Evolutionary conservation across 495 filamentous ascomycete genomes (phyloP), one percentile per base, ranked within the genome.

Genomic region (Aspergillus heteromorphus): DNA sequence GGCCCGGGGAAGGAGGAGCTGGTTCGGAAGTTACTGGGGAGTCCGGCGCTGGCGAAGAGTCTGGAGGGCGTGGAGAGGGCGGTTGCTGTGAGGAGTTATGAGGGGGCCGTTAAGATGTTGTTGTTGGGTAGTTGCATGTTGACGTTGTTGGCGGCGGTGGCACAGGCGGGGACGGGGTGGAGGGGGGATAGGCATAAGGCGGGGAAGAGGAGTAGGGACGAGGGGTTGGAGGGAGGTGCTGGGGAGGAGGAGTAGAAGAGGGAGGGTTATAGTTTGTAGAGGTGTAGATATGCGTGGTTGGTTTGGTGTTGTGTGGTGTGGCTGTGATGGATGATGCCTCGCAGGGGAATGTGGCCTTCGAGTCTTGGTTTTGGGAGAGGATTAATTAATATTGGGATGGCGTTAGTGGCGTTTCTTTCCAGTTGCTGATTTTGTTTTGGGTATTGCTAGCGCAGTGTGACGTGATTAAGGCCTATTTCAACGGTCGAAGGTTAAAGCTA

Each of bases 81-180:
- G 3, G 70, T 89, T n/a, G 87, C 88, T 0, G 71, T 88, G 0
- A 48, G 65, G 11, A 83, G 82, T 2, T 91, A 91, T 60, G 77
- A 83, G 58, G 63, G 69, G 16, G 85, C 81, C 0, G 57, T 89
- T 36, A 75, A 67, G 23, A 72, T 70, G 18, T 60, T 90, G 42
- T 87, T 88, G 55, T 61, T 81, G 43, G 75, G 77, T 13, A 81
- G 80, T 1, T 75, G 77, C 30, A 79, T 66, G 18, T 53, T 89
- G 51, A 78, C 79, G 17, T 51, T 83, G 8, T 30, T 79, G 6
- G 78, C 84, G 29, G 65, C 82, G 20, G 53, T 78, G 5, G 60
- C 87, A 25, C 87, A 90, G 68, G 86, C 86, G 1, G 81, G 79
- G 11, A 86, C 86, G 4, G 87, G 88, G 2, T 88, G 87, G 87